These are phyloP conservation scores for Mycena indigotica DNA, from an alignment of 768 basidiomycete genomes.

Conservation along the genomic window DNA sequence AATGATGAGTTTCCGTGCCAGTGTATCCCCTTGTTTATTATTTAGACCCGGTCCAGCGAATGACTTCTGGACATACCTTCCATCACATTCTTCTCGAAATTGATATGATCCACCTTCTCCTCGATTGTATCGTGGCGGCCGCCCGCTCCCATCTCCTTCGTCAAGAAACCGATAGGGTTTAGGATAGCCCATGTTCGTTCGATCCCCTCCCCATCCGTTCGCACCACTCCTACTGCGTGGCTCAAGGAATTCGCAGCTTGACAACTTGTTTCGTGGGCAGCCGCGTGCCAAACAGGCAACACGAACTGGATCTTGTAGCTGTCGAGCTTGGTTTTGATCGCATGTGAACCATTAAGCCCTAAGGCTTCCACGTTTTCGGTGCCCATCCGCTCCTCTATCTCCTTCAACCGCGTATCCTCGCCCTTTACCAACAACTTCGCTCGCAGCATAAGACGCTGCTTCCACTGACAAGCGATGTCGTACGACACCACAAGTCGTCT, in stretches of 20 bases:
- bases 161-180: slow-evolving; percentile 27
- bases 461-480: slow-evolving; percentile 31
- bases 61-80: background rate
- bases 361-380: slow-evolving; percentile 29
- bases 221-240: slow-evolving; percentile 9
- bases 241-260: slow-evolving; percentile 12
- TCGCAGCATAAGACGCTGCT: background rate
- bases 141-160: slow-evolving; percentile 33
- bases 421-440: slow-evolving; percentile 10
- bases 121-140: slow-evolving; percentile 29
- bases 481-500: slow-evolving; percentile 17
- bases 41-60: background rate
- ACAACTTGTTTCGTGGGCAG: slow-evolving; percentile 18
- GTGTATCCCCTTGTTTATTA: background rate
- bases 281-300: slow-evolving; percentile 22
- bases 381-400: slow-evolving; percentile 17
- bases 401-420: background rate
- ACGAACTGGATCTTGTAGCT: slow-evolving; percentile 15
- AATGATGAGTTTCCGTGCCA: slow-evolving; percentile 1
- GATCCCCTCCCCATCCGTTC: slow-evolving; percentile 9
- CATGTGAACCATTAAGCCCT: too few species aligned
- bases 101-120: slow-evolving; percentile 23
- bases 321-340: slow-evolving; percentile 27
- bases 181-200: slow-evolving; percentile 32
- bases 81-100: slow-evolving; percentile 15